Evolutionary conservation across 2,329 filamentous ascomycete species (phyloP), one percentile per base, ranked within the genome.

Genomic region (Blumeria graminis): DNA sequence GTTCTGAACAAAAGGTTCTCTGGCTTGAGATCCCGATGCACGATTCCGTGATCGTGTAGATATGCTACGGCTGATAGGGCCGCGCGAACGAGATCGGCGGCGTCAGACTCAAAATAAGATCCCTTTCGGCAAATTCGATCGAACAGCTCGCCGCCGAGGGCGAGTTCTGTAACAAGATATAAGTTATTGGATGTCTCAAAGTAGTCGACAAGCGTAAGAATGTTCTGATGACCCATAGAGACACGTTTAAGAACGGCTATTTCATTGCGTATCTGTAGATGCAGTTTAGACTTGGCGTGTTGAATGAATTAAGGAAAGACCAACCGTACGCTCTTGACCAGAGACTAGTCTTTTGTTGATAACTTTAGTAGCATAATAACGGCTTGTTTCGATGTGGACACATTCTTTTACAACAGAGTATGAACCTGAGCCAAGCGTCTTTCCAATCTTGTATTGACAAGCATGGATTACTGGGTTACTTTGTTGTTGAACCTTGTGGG

Each of bases 141-240:
- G 68, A 98, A 98, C 14, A 98, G 80, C 70, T 98, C 92, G 63
- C 92, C 92, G 61, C 92, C 92, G 16, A 96, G 81, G 16, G 92
- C 92, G 35, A 98, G 83, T 66, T 98, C 92, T 46, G 92, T 96
- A 55, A 98, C 92, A 39, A 98, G 82, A 69, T 98, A 98, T 62
- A 98, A 77, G 71, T 98, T 98, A 72, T 98, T 96, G 86, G 95
- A 94, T 6, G 92, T 98, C 73, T 98, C 92, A 67, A 98, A 98
- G 71, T 96, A 98, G 72, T 98, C 92, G 64, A 96, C 92, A 58
- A 98, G 76, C 1, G 92, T 98, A 59, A 98, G 73, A 68, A 98
- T 96, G 68, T 98, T 98, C 69, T 92, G 86, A 71, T 98, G 90
- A 56, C 92, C 92, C 86, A 98, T 94, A 1, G 90, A 96, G n/a